phyloP scores from a whole-genome alignment of 2,329 filamentous ascomycete genomes.

The Fusarium caatingaense region DNA sequence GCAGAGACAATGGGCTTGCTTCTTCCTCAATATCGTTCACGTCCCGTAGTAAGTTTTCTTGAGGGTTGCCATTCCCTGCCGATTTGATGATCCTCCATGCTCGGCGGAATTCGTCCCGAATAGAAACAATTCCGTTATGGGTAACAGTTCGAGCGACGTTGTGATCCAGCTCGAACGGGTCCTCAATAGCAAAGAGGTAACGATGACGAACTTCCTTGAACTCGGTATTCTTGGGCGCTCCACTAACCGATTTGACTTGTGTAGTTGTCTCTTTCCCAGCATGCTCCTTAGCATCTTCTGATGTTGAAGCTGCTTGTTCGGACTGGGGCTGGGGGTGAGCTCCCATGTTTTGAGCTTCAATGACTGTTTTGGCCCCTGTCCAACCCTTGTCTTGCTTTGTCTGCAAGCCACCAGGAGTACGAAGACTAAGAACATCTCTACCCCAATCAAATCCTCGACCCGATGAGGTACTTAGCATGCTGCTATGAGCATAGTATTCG shows the following conservation, averaged over 20 bases:
- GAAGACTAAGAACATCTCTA: slow-evolving; percentile 80
- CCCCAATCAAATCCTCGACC: slow-evolving; percentile 81
- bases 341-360: slow-evolving; percentile 60
- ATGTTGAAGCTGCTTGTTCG: slow-evolving; percentile 26
- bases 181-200: slow-evolving; percentile 90
- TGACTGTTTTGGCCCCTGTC: slow-evolving; percentile 81
- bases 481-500: slow-evolving; percentile 80
- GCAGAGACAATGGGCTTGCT: slow-evolving; percentile 40
- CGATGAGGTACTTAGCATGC: slow-evolving; percentile 62
- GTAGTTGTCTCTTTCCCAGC: slow-evolving; percentile 4
- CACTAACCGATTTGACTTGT: slow-evolving; percentile 29
- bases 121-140: slow-evolving; percentile 82
- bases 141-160: slow-evolving; percentile 91
- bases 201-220: slow-evolving; percentile 79
- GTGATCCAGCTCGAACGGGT: slow-evolving; percentile 88
- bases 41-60: slow-evolving; percentile 67
- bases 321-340: slow-evolving; percentile 26
- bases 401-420: slow-evolving; percentile 75
- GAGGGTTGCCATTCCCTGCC: slow-evolving; percentile 55
- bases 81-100: slow-evolving; percentile 77
- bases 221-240: slow-evolving; percentile 52
- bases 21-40: slow-evolving; percentile 50
- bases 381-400: slow-evolving; percentile 84
- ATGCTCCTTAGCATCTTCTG: neutral
- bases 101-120: slow-evolving; percentile 85